Conservation (phyloP, 2,329 filamentous ascomycete species). For the Alternaria ventricosa region DNA sequence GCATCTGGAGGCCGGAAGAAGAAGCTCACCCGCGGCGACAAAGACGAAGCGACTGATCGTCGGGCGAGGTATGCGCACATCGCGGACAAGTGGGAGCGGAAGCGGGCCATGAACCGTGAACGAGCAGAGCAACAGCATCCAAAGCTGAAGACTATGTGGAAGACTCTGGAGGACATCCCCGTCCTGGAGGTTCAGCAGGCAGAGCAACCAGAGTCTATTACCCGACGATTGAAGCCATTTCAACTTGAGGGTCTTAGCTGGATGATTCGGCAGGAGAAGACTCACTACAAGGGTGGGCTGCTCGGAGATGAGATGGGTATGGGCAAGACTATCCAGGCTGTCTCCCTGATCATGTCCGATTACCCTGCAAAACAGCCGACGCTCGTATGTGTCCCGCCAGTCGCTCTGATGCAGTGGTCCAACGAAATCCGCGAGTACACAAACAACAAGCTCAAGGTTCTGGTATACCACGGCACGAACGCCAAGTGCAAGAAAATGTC, state of each 20-base stretch:
- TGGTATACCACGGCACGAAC: conserved; percentile 90
- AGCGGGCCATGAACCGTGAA: conserved; percentile 62
- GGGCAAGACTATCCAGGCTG: conserved; percentile 97
- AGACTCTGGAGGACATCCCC: conserved; percentile 71
- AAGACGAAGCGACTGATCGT: conserved; percentile 25
- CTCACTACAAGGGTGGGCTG: conserved; percentile 84
- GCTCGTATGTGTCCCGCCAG: conserved; percentile 87
- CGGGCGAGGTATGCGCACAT: conserved; percentile 42
- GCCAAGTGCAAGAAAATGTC: conserved; percentile 79
- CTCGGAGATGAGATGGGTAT: conserved; percentile 98
- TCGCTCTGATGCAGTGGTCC: conserved; percentile 94
- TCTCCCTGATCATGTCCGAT: conserved; percentile 97
- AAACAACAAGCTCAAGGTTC: conserved; percentile 84
- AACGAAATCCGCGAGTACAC: conserved; percentile 70
- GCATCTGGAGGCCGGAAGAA: conserved; percentile 28
- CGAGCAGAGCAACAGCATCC: conserved; percentile 81
- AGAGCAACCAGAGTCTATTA: conserved; percentile 77
- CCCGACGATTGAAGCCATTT: conserved; percentile 85
- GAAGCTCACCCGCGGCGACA: conserved; percentile 33
- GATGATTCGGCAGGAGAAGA: conserved; percentile 91
- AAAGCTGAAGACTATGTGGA: conserved; percentile 83
- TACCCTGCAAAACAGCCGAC: conserved; percentile 84
- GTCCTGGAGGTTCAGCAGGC: conserved; percentile 70
- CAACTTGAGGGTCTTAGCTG: conserved; percentile 92
- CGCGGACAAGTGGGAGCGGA: conserved; percentile 49